A percentile compares a stretch with the other conserved stretches of the same genome.
Conservation (phyloP, 2,329 filamentous ascomycete genomes). For the Ilyonectria robusta region DNA sequence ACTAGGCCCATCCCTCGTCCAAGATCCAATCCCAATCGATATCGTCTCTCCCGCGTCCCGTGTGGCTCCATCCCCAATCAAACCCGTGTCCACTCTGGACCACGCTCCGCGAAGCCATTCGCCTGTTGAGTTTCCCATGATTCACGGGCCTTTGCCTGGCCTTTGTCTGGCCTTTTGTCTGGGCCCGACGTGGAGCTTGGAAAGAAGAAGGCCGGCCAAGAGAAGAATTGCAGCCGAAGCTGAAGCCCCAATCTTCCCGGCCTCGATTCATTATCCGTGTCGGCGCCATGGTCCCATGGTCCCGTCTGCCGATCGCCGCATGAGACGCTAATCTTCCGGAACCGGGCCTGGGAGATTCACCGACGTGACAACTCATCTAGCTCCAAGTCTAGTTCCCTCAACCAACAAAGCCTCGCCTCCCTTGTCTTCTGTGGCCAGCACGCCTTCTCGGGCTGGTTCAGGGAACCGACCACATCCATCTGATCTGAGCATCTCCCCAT, state of each 20-base stretch:
- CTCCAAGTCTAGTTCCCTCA: neutral
- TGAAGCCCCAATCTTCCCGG: conserved; percentile 1
- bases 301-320: conserved; percentile 29
- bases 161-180: neutral
- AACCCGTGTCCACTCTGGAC: conserved; percentile 32
- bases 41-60: conserved; percentile 19
- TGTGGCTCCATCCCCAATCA: conserved; percentile 31
- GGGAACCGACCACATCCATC: neutral
- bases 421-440: neutral
- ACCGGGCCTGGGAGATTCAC: conserved; percentile 25
- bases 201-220: neutral
- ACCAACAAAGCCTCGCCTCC: conserved; percentile 17
- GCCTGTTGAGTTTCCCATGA: conserved; percentile 13
- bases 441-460: neutral
- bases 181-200: neutral
- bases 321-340: conserved; percentile 34
- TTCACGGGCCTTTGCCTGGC: neutral
- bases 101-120: conserved; percentile 33
- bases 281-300: conserved; percentile 4
- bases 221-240: conserved; percentile 7
- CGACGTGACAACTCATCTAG: conserved; percentile 36
- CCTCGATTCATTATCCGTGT: neutral
- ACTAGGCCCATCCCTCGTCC: neutral
- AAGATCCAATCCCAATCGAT: neutral
- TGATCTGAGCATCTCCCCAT: conserved; percentile 2